Evolutionary conservation across 1,139 yeast species (phyloP).

Genomic region (Maudiozyma humilis): DNA sequence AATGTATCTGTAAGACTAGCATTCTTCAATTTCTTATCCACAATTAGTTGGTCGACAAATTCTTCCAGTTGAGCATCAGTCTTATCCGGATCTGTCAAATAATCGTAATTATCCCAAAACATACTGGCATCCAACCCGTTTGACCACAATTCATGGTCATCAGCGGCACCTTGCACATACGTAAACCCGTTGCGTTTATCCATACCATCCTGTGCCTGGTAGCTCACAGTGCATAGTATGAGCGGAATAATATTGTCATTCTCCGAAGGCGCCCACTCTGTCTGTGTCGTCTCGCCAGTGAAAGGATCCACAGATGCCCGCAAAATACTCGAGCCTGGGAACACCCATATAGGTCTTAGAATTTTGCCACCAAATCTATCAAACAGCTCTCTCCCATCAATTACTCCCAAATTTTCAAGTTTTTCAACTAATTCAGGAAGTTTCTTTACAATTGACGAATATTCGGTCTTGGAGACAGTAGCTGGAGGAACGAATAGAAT

Average conservation of each 20-base stretch:
- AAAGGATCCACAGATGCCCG: slow-evolving; percentile 19
- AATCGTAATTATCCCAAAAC: slow-evolving; percentile 46
- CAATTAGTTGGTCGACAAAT: slow-evolving; percentile 13
- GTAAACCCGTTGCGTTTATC: slow-evolving; percentile 39
- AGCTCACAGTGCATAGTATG: slow-evolving; percentile 58
- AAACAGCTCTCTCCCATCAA: slow-evolving; percentile 32
- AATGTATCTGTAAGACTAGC: slow-evolving; percentile 3
- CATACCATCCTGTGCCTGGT: slow-evolving; percentile 47
- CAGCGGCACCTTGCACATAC: slow-evolving; percentile 89
- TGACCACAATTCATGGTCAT: slow-evolving; percentile 88
- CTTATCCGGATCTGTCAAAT: slow-evolving; percentile 33
- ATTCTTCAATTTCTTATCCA: slow-evolving; percentile 3
- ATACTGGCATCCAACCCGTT: slow-evolving; percentile 42
- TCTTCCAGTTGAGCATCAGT: slow-evolving; percentile 36
- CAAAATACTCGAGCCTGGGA: slow-evolving; percentile 44
- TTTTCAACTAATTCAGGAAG: slow-evolving; percentile 46
- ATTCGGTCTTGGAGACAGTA: slow-evolving; percentile 53
- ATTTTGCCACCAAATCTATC: slow-evolving; percentile 37
- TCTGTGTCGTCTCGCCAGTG: slow-evolving; percentile 20
- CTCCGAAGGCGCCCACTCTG: slow-evolving; percentile 18
- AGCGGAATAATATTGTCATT: slow-evolving; percentile 36
- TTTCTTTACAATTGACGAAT: slow-evolving; percentile 40
- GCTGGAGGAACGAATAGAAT: slow-evolving; percentile 44
- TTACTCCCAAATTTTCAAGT: slow-evolving; percentile 36
- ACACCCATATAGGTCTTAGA: slow-evolving; percentile 62